Base-by-base conservation (phyloP, 108 stramenopile genomes). In the Cyclotella cryptica region DNA sequence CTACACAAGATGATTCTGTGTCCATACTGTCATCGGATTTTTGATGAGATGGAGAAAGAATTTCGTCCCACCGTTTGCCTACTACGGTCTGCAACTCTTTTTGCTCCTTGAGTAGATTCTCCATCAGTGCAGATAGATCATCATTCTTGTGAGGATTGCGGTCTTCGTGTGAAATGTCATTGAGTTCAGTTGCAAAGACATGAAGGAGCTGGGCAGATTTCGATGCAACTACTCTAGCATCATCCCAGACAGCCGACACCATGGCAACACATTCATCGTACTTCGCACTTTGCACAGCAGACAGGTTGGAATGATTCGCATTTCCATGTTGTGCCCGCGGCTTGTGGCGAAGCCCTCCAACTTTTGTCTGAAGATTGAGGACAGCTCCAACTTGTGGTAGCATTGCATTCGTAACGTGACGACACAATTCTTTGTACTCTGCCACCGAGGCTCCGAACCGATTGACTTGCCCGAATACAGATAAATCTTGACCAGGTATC, bases 131-230 rank as follows among this genome's bases (percentile, higher is more conserved):
- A 47, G 71, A 61, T 61, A 45, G 65, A 19, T 52, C 39, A 45
- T 42, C 30, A 15, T 39, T 24, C 6, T 49, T 57, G 30, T 55
- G 17, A 18, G n/a, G 10, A 66, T 26, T 17, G 19, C 17, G n/a
- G 3, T 80, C 30, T 49, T 66, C 30, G 17, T 62, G 19, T 22
- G 42, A 22, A 10, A 52, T 61, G 26, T 53, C 52, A 44, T 81
- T 53, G 35, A 75, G 71, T 24, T 53, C 35, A 24, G 74, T 51
- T 26, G 81, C 63, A 46, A 82, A 52, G 1, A 74, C 42, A 75
- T 82, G 81, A 21, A 82, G 51, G 15, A 82, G 55, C 40, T 82
- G 81, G 0, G 81, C 81, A 11, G 81, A 82, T 24, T 75, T 82
- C 22, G 75, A 82, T 51, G 75, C 69, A 55, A 82, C 54, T 35